Evolutionary conservation across 257 asterid genomes (phyloP).

Genomic region (Ophiorrhiza pumila): DNA sequence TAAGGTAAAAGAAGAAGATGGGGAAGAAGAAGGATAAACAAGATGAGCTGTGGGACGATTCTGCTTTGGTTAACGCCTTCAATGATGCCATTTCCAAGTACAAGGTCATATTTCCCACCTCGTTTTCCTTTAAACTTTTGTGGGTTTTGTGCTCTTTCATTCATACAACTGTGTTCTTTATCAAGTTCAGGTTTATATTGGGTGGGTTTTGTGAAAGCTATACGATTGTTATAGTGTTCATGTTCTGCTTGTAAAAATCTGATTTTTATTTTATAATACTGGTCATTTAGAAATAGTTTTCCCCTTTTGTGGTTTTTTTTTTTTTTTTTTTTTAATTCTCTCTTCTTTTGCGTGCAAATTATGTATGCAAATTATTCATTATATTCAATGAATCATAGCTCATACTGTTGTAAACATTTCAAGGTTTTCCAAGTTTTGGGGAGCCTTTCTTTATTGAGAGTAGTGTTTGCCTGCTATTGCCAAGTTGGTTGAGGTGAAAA

Average conservation of each 20-base stretch:
- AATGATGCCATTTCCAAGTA: constrained; percentile 52
- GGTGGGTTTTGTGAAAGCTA: background rate
- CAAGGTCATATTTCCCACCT: constrained; percentile 35
- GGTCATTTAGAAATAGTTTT: too few species aligned
- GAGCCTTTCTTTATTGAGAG: background rate
- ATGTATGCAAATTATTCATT: too few species aligned
- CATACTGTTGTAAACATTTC: too few species aligned
- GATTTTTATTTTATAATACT: too few species aligned
- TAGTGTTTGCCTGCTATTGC: background rate
- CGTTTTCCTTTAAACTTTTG: constrained; percentile 6
- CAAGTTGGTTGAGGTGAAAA: background rate
- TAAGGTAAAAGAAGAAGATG: too few species aligned
- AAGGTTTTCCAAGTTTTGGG: too few species aligned
- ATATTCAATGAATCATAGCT: too few species aligned
- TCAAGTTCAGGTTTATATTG: background rate
- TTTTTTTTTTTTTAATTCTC: too few species aligned
- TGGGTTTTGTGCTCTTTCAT: background rate
- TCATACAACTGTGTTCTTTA: background rate
- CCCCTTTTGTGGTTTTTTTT: too few species aligned
- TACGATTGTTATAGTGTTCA: too few species aligned
- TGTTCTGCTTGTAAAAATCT: too few species aligned
- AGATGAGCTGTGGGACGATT: constrained; percentile 71
- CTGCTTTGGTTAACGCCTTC: constrained; percentile 66
- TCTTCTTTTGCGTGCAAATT: too few species aligned
- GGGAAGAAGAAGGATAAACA: constrained; percentile 9